Evolutionary conservation across 225 moss, liverwort and hornwort genomes (phyloP).

Genomic region (Takakia lepidozioides): DNA sequence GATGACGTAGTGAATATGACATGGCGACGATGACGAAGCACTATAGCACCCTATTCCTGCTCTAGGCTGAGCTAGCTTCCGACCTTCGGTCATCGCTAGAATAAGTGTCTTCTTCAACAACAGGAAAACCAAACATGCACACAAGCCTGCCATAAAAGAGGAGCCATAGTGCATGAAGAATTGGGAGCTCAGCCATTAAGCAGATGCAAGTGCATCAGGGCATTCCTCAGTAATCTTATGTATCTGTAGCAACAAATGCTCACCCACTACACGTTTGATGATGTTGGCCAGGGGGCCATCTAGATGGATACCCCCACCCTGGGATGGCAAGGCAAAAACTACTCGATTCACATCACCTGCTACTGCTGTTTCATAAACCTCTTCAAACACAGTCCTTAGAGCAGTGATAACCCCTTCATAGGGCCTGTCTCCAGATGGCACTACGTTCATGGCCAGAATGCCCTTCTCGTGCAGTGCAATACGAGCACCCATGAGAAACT

Average conservation of each 20-base stretch:
- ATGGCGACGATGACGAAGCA: no score
- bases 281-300: slow-evolving; percentile 26
- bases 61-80: no score
- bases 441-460: slow-evolving; percentile 85
- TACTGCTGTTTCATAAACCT: slow-evolving; percentile 64
- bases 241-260: slow-evolving; percentile 22
- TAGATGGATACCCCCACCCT: slow-evolving; percentile 5
- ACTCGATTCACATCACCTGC: slow-evolving; percentile 57
- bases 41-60: no score
- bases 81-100: no score
- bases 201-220: no score
- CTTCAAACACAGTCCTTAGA: slow-evolving; percentile 46
- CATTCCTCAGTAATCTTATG: slow-evolving; percentile 17
- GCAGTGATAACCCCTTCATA: slow-evolving; percentile 38
- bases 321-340: slow-evolving; percentile 62
- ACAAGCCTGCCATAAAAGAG: no score
- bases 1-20: no score
- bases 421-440: slow-evolving; percentile 33
- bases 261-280: slow-evolving; percentile 32
- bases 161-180: no score
- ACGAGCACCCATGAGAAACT: slow-evolving; percentile 58
- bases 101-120: no score
- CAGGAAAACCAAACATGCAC: no score
- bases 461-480: slow-evolving; percentile 52
- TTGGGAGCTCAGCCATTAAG: no score